Conservation (phyloP, 108 stramenopile species). For the Conticribra guillardii region DNA sequence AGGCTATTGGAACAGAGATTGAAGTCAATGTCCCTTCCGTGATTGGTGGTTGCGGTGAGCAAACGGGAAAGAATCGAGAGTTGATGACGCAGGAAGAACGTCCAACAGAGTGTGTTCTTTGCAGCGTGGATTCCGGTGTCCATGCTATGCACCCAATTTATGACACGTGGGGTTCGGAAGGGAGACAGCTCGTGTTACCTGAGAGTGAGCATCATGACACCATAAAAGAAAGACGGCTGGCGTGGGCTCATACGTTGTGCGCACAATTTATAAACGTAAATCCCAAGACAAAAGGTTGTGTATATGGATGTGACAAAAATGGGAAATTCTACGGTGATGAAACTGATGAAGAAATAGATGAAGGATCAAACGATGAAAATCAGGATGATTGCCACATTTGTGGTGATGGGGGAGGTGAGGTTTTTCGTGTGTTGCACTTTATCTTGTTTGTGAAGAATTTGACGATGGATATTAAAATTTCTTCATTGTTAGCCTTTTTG, state of each 20-base stretch:
- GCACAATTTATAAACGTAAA: slow-evolving; percentile 22
- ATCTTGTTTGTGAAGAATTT: too few relatives aligned
- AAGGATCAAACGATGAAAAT: neutral
- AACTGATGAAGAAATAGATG: neutral
- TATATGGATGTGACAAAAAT: slow-evolving; percentile 45
- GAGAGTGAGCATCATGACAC: neutral
- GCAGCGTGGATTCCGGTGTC: slow-evolving; percentile 38
- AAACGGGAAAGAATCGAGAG: slow-evolving; percentile 22
- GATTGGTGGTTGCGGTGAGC: slow-evolving; percentile 27
- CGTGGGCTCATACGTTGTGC: slow-evolving; percentile 63
- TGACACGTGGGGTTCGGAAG: slow-evolving; percentile 48
- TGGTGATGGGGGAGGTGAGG: neutral
- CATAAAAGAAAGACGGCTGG: slow-evolving; percentile 39
- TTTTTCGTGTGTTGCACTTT: too few relatives aligned
- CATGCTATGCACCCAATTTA: slow-evolving; percentile 69
- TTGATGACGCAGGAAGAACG: slow-evolving; percentile 37
- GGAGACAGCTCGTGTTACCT: slow-evolving; percentile 45
- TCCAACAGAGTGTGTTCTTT: slow-evolving; percentile 61
- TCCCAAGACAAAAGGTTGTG: slow-evolving; percentile 25
- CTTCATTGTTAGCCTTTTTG: neutral
- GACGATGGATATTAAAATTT: too few relatives aligned
- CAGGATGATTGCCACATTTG: neutral
- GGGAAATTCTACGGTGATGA: slow-evolving; percentile 26
- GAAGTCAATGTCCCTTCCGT: slow-evolving; percentile 50
- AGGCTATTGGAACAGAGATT: slow-evolving; percentile 36